Conservation (phyloP, 2,329 filamentous ascomycete species). For the Ciborinia camelliae region DNA sequence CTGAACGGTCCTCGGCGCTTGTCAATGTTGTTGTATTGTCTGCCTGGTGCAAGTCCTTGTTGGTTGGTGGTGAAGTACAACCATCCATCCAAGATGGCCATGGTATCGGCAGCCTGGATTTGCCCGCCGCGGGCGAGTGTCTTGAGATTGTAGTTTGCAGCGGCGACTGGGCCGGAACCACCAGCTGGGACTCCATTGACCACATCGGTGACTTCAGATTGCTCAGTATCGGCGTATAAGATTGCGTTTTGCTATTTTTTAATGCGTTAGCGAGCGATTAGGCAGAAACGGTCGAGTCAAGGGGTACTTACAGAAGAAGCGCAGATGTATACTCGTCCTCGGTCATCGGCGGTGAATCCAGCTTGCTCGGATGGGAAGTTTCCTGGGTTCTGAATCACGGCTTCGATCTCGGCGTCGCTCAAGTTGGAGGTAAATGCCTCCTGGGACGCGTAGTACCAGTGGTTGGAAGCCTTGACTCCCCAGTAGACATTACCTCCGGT, state of each 20-base stretch:
- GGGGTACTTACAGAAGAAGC: background rate
- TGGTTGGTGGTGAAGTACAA: conserved; percentile 8
- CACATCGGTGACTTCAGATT: conserved; percentile 8
- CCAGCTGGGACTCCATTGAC: background rate
- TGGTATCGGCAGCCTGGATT: conserved; percentile 3
- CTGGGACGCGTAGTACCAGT: conserved; percentile 3
- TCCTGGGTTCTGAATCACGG: conserved; percentile 1
- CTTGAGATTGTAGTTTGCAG: conserved; percentile 4
- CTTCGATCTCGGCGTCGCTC: background rate
- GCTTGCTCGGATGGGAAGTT: conserved; percentile 5
- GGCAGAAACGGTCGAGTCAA: too few species aligned
- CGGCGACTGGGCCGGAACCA: background rate
- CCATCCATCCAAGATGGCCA: conserved; percentile 11
- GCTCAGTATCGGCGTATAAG: background rate
- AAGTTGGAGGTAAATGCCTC: conserved; percentile 5
- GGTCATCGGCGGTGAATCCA: background rate
- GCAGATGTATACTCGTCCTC: conserved; percentile 7
- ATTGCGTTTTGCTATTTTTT: conserved; percentile 5
- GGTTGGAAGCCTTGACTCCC: conserved; percentile 7
- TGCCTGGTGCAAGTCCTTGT: conserved; percentile 5
- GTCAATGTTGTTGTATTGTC: conserved; percentile 8
- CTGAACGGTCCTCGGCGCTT: conserved; percentile 3
- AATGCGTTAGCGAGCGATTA: background rate
- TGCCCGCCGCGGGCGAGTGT: background rate
- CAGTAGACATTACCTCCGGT: background rate